Evolutionary conservation across 305 asterid species (phyloP).

Genomic region (Fraxinus paxiana): DNA sequence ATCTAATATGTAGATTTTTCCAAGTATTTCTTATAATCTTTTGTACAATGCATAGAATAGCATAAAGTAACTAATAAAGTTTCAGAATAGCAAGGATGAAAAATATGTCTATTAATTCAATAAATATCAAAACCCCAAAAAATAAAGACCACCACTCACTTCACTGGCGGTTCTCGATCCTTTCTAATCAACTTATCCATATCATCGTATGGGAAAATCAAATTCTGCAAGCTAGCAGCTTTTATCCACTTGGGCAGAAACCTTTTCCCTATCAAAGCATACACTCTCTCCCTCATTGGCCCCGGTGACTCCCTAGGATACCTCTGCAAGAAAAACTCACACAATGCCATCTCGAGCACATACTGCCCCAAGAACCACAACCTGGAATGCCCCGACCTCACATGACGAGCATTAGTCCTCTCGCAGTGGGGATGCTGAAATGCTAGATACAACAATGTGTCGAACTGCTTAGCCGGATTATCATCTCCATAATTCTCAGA

Average conservation of each 20-base stretch:
- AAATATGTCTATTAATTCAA: neutral
- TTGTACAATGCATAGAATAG: neutral
- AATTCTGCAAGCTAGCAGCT: conserved; percentile 87
- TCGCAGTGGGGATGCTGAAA: conserved; percentile 93
- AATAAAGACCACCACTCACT: conserved; percentile 43
- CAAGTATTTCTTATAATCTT: neutral
- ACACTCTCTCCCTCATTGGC: conserved; percentile 97
- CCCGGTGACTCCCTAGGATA: conserved; percentile 97
- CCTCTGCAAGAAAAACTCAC: conserved; percentile 90
- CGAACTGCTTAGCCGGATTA: conserved; percentile 92
- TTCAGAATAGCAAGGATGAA: neutral
- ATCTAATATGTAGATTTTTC: neutral
- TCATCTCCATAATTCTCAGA: conserved; percentile 77
- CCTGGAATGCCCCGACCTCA: conserved; percentile 83
- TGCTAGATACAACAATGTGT: conserved; percentile 75
- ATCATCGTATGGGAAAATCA: conserved; percentile 81
- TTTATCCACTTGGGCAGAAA: conserved; percentile 77
- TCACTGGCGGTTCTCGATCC: conserved; percentile 86
- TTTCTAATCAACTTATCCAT: conserved; percentile 70
- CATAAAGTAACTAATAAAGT: neutral
- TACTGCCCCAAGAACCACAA: conserved; percentile 77
- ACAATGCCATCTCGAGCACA: conserved; percentile 74
- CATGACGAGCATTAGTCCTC: conserved; percentile 81
- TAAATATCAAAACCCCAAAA: neutral
- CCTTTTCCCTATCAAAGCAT: conserved; percentile 85